Conservation (phyloP, 208 protist species). For the Baffinella frigidus region DNA sequence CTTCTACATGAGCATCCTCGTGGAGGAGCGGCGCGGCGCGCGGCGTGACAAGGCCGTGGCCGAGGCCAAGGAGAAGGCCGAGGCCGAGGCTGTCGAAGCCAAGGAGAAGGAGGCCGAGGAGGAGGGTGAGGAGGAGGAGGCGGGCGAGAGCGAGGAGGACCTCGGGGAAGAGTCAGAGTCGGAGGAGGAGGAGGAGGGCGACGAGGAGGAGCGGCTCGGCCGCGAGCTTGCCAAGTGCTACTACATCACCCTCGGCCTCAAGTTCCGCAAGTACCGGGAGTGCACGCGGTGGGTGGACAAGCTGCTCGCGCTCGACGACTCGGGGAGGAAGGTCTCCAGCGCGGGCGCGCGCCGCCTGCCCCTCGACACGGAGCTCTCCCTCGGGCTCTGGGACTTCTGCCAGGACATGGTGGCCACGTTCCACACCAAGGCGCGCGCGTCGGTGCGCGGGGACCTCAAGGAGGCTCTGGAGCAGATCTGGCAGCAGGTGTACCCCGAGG, state of each 20-base stretch:
- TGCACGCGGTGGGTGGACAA: neutral
- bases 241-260: neutral
- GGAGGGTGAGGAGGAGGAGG: neutral
- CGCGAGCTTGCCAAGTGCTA: slow-evolving; percentile 41
- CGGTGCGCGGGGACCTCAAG: neutral
- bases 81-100: neutral
- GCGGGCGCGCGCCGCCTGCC: neutral
- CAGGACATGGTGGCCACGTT: too few species aligned
- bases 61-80: too few species aligned
- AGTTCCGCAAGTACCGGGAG: neutral
- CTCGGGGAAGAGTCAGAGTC: neutral
- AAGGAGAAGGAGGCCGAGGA: neutral
- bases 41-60: too few species aligned
- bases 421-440: neutral
- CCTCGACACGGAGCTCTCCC: neutral
- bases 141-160: neutral
- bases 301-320: neutral
- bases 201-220: neutral
- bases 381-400: neutral
- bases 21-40: too few species aligned
- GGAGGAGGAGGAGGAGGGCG: neutral
- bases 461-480: neutral
- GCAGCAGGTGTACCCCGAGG: neutral
- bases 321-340: neutral
- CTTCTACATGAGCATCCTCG: neutral